A percentile compares a stretch with the other conserved stretches of the same genome.
Conservation (phyloP, 306 rosid genomes). For the Crataegus laevigata region DNA sequence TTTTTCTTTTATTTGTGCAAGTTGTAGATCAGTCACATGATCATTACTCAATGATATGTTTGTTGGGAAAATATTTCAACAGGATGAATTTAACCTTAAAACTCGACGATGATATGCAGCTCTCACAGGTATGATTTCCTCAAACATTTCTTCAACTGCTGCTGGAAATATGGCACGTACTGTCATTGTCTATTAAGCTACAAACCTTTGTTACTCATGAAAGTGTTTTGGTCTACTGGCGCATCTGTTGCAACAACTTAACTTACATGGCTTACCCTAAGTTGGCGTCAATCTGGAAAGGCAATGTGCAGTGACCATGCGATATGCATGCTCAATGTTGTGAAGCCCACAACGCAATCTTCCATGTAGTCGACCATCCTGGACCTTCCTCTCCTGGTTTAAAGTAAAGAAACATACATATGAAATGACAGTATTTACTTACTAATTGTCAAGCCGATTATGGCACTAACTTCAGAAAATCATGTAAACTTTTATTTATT, state of each 20-base stretch:
- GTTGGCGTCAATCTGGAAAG: constrained; percentile 96
- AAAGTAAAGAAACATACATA: not conserved
- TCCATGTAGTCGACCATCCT: constrained; percentile 98
- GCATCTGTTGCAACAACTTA: not conserved
- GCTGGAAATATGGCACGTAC: constrained; percentile 41
- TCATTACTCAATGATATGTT: not conserved
- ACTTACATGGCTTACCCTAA: constrained; percentile 55
- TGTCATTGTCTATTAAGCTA: too few species aligned
- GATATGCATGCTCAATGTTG: constrained; percentile 77
- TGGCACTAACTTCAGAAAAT: not conserved
- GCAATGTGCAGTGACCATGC: constrained; percentile 94
- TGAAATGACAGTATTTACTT: not conserved
- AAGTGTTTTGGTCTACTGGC: not conserved
- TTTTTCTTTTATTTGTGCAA: not conserved
- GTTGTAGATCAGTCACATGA: not conserved
- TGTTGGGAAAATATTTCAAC: not conserved
- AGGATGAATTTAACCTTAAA: not conserved
- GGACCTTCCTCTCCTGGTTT: constrained; percentile 89
- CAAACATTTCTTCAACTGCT: constrained; percentile 68
- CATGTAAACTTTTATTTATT: not conserved
- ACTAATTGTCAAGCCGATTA: not conserved
- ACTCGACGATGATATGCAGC: not conserved
- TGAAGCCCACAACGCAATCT: constrained; percentile 72
- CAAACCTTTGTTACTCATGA: too few species aligned
- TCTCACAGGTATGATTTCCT: constrained; percentile 11